Base-by-base conservation (phyloP, 331 rosid species). In the Telfairia occidentalis region DNA sequence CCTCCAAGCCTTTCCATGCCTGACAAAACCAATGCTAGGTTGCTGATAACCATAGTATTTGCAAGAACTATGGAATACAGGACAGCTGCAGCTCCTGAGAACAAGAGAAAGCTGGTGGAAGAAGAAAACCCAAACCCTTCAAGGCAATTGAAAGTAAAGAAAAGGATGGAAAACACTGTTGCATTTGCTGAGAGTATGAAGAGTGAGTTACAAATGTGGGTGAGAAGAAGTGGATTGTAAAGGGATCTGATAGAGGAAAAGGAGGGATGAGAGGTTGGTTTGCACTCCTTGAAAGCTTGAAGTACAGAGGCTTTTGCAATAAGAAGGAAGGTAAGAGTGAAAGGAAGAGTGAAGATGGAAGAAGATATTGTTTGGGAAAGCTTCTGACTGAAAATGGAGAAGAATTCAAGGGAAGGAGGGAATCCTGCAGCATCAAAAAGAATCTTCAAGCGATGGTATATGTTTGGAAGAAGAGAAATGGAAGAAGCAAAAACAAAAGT, bases 351-450 rank as follows among this genome's bases (percentile, higher is more conserved):
- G 12, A 82, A 57, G 43, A 75, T 24, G 59, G 74, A 75, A 73
- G 49, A 21, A n/a, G 55, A 78, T 3, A 78, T 13, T 28, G 77
- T 67, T 49, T 74, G 82, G 29, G 82, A 78, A 54, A 78, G 66
- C 12, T 59, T 75, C 7, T 37, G 72, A 42, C 1, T 49, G 71
- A 78, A 38, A 65, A 78, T 72, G 52, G 29, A 59, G 79, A 87
- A 90, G 83, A 89, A 77, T 23, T 86, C 67, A 12, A 9, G 12
- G n/a, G 90, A 95, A 23, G 92, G 57, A 55, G 97, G 97, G 83
- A 92, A 87, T 1, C 93, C 97, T 0, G 97, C 96, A 9, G 96
- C 97, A 59, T 82, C 86, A 59, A 95, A 95, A 23, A 95, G 88
- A 49, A 32, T 73, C 75, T 69, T 81, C n/a, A 95, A 76, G 70